These are phyloP conservation scores for Cytospora piceicola DNA, from an alignment of 2,329 filamentous ascomycete species.

Conservation along the genomic window DNA sequence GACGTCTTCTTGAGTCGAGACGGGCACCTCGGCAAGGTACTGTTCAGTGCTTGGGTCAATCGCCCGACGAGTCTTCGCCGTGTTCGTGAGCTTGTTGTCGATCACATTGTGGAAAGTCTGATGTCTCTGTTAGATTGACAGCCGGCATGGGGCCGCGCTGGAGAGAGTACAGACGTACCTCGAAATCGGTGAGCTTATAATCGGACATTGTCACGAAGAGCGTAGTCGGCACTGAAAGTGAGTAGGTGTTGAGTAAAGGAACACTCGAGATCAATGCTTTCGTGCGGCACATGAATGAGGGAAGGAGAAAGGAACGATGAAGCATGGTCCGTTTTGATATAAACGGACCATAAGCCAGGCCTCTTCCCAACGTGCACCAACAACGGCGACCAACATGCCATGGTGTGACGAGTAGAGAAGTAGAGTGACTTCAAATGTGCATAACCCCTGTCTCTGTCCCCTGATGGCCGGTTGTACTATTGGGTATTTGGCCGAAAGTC, in stretches of 20 bases:
- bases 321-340: background rate
- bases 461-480: no score
- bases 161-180: slow-evolving; percentile 1
- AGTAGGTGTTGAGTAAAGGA: background rate
- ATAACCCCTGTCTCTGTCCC: no score
- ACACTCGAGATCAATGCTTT: background rate
- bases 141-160: background rate
- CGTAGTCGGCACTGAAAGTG: background rate
- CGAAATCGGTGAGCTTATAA: slow-evolving; percentile 21
- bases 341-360: no score
- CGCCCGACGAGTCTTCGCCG: slow-evolving; percentile 35
- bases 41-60: slow-evolving; percentile 43
- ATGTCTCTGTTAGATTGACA: background rate
- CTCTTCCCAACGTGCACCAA: no score
- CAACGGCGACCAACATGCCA: no score
- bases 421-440: no score
- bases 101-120: slow-evolving; percentile 36
- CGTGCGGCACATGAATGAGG: background rate
- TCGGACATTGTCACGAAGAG: background rate
- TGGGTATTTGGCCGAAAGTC: no score
- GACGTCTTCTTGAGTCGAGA: slow-evolving; percentile 44
- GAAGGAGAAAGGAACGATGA: background rate
- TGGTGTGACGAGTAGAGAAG: no score
- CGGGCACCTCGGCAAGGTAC: slow-evolving; percentile 42
- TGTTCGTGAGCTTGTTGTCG: slow-evolving; percentile 32